Base-by-base conservation (phyloP, 495 filamentous ascomycete genomes). In the Trichocladium uniseriatum region DNA sequence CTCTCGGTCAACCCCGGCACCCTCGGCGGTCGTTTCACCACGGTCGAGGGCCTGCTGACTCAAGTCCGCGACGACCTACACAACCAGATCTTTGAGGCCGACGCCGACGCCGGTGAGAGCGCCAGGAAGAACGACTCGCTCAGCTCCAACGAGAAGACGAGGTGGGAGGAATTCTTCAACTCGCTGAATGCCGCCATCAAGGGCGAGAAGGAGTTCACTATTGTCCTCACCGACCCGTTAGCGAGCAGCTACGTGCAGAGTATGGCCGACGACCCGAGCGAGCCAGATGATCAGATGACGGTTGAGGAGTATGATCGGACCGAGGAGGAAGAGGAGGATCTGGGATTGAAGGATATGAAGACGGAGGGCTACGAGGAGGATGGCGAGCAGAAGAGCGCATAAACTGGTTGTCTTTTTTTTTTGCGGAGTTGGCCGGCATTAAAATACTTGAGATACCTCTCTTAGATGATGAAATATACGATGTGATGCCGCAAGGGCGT, bases 21-120 rank as follows among this genome's bases (percentile, higher is more conserved):
- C 0, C 78, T 97, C 5, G 92, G 92, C 52, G 91, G 91, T n/a
- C 82, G 90, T 35, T 98, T 98, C 72, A 97, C 92, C 9, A 98
- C 94, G 5, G 79, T 97, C 16, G 94, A 97, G 67, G 92, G 92
- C 52, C 78, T 96, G 18, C 74, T 97, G n/a, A 90, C 87, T 0
- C 89, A 97, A 64, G 82, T 98, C 45, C 80, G 89, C 34, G 83
- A 95, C 61, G 90, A 97, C 62, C 73, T 97, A 35, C 80, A 80
- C 57, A 79, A 76, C 34, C 83, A 89, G 48, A 90, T 96, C 56
- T 98, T 90, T 69, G 82, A 94, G 57, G 71, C 80, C 14, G 80
- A 77, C 36, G 69, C 74, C 19, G 65, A 69, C 19, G 49, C 20
- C 1, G 62, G 36, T 4, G 49, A 42, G 21, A 19, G 15, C 9